A percentile compares a stretch with the other conserved stretches of the same genome.
These are phyloP conservation scores for Mycena maculata DNA, from an alignment of 768 basidiomycete genomes.

Conservation along the genomic window DNA sequence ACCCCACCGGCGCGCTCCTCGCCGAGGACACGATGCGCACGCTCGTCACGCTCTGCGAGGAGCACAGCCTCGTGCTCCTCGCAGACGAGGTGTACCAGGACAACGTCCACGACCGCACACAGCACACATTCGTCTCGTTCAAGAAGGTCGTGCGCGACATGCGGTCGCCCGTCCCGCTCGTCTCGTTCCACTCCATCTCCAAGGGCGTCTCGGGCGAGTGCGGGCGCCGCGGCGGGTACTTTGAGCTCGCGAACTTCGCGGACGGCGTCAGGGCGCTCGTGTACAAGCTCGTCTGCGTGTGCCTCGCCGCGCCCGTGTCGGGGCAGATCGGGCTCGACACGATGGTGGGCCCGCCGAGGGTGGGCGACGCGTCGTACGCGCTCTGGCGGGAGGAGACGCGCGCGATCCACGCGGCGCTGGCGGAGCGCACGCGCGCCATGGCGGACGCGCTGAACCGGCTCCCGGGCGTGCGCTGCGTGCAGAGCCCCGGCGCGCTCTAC, in stretches of 20 bases:
- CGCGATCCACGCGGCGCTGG: constrained; percentile 79
- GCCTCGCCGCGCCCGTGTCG: constrained; percentile 87
- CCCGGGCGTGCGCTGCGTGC: constrained; percentile 90
- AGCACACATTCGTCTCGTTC: constrained; percentile 91
- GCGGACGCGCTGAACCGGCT: constrained; percentile 82
- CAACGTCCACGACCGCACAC: constrained; percentile 77
- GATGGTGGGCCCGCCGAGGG: constrained; percentile 89
- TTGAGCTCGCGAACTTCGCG: constrained; percentile 88
- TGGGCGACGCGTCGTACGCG: constrained; percentile 78
- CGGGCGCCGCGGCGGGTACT: constrained; percentile 96
- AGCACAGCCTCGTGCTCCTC: constrained; percentile 86
- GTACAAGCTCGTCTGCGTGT: constrained; percentile 96
- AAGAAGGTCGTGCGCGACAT: constrained; percentile 84
- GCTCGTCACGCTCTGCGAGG: constrained; percentile 87
- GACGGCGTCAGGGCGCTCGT: constrained; percentile 84
- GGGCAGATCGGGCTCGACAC: constrained; percentile 96
- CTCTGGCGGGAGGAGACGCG: constrained; percentile 89
- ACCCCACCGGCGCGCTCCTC: constrained; percentile 93
- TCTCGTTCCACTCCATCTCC: constrained; percentile 98
- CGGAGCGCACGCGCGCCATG: constrained; percentile 78
- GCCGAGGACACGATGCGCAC: constrained; percentile 74
- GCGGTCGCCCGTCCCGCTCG: constrained; percentile 80
- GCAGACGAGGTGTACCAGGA: constrained; percentile 99
- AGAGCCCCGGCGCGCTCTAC: constrained; percentile 93
- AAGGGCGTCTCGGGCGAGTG: constrained; percentile 98